Evolutionary conservation across 108 stramenopile species (phyloP).

Genomic region (Chaetoceros tenuissimus): DNA sequence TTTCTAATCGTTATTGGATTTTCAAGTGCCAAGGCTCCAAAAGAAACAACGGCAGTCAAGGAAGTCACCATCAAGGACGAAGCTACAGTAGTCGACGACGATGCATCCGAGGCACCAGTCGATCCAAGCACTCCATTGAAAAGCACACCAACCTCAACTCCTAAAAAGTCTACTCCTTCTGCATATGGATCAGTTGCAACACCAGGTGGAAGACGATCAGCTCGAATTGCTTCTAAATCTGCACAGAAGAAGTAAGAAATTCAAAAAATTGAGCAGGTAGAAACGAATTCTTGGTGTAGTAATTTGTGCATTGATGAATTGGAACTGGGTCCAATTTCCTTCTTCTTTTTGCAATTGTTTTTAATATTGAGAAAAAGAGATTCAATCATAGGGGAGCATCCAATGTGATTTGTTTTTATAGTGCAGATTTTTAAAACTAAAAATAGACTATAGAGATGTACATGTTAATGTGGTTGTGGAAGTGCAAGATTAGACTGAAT

Average conservation of each 20-base stretch:
- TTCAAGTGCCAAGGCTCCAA: neutral
- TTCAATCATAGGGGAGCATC: no score
- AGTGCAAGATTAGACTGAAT: no score
- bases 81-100: neutral
- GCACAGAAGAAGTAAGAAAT: neutral
- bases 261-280: no score
- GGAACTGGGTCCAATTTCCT: no score
- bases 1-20: neutral
- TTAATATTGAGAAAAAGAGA: no score
- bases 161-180: neutral
- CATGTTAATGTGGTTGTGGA: no score
- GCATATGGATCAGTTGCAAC: neutral
- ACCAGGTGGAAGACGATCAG: neutral
- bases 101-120: neutral
- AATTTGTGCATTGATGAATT: no score
- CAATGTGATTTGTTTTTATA: no score
- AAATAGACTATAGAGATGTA: no score
- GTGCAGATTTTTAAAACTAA: no score
- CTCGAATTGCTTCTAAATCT: neutral
- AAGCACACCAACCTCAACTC: neutral
- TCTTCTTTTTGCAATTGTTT: no score
- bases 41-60: neutral
- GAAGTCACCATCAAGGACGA: neutral
- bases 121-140: neutral
- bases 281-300: no score